Evolutionary conservation across 768 basidiomycete species (phyloP).

Genomic region (Neoboletus magnificus): DNA sequence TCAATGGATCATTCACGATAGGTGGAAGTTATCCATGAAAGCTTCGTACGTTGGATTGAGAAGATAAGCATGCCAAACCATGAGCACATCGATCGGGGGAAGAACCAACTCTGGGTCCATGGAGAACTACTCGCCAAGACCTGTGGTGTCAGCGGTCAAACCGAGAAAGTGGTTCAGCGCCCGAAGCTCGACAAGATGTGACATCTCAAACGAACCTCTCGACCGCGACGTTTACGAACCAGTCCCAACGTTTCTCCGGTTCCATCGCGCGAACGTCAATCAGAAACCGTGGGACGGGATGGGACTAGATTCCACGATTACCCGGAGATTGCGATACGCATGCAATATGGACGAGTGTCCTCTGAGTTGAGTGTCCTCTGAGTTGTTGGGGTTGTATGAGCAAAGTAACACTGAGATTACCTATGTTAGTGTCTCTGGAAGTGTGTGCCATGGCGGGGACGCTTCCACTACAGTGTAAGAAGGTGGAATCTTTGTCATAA

Average conservation of each 20-base stretch:
- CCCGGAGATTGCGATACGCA: constrained; percentile 26
- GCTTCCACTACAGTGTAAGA: background rate
- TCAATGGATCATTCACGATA: background rate
- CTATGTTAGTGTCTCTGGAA: constrained; percentile 18
- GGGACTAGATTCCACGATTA: constrained; percentile 18
- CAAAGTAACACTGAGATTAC: background rate
- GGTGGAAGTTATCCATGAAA: background rate
- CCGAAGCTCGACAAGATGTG: background rate
- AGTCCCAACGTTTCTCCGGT: constrained; percentile 33
- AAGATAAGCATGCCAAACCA: constrained; percentile 41
- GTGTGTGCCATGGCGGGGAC: constrained; percentile 4
- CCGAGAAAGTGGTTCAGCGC: constrained; percentile 12
- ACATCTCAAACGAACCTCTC: constrained; percentile 26
- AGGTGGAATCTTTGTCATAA: constrained; percentile 3
- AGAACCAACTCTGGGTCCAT: constrained; percentile 6
- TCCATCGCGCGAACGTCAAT: constrained; percentile 10
- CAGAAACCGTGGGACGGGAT: constrained; percentile 12
- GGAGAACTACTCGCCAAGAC: background rate
- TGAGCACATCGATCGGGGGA: constrained; percentile 39
- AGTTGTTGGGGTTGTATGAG: constrained; percentile 27
- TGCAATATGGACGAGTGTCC: constrained; percentile 30
- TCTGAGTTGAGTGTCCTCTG: constrained; percentile 33
- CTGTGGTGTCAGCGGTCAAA: constrained; percentile 35
- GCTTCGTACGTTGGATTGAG: constrained; percentile 34
- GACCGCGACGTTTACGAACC: constrained; percentile 39